Conservation (phyloP, 2,329 filamentous ascomycete species). For the Beauveria australis region DNA sequence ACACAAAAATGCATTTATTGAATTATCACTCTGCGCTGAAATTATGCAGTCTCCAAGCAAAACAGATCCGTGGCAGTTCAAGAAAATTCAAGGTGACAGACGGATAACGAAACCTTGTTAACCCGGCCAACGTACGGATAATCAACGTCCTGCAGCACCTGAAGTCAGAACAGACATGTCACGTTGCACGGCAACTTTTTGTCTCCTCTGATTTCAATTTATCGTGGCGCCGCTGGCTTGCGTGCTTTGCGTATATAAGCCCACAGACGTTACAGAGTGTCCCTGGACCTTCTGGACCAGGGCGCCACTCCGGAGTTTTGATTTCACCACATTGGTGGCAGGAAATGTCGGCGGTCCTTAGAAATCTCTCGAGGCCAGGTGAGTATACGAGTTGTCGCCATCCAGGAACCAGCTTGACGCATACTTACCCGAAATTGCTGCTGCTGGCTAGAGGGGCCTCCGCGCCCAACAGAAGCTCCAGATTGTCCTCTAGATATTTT, state of each 20-base stretch:
- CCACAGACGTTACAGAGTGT: slow-evolving; percentile 14
- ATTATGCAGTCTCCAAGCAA: neutral
- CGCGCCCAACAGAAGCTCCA: neutral
- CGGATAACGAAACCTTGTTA: neutral
- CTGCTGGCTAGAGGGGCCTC: neutral
- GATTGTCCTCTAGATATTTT: neutral
- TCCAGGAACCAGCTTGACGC: neutral
- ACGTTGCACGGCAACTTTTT: neutral
- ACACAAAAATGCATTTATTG: no score
- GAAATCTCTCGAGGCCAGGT: neutral
- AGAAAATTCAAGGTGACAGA: no score
- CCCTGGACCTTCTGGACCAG: slow-evolving; percentile 7
- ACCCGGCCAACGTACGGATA: no score
- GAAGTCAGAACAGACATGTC: neutral
- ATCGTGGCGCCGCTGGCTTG: slow-evolving; percentile 3
- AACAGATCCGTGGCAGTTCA: no score
- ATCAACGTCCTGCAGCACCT: neutral
- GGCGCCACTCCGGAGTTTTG: slow-evolving; percentile 11
- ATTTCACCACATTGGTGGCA: slow-evolving; percentile 9
- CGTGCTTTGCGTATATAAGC: slow-evolving; percentile 11
- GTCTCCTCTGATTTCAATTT: neutral
- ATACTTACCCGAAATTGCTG: neutral
- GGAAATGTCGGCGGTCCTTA: slow-evolving; percentile 5
- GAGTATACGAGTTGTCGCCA: neutral
- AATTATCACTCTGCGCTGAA: neutral